Evolutionary conservation across 495 filamentous ascomycete genomes (phyloP).

Genomic region (Trichoderma orchidacearum): DNA sequence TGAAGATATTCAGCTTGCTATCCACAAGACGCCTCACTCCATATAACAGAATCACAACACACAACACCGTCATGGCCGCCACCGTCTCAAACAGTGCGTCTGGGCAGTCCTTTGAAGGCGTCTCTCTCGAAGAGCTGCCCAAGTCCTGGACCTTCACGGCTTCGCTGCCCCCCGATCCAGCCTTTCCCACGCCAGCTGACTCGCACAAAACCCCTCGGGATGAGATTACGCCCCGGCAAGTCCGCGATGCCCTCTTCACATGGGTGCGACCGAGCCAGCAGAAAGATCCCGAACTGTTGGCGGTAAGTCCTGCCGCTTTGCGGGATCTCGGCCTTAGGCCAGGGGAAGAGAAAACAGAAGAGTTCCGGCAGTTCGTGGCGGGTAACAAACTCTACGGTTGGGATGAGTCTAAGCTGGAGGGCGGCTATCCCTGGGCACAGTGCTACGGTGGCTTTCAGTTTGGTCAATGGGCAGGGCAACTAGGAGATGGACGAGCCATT

Average conservation of each 20-base stretch:
- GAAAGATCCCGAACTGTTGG: constrained; percentile 62
- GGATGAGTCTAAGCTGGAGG: constrained; percentile 41
- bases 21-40: background rate
- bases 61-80: too few species aligned
- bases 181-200: constrained; percentile 63
- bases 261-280: constrained; percentile 69
- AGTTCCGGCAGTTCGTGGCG: constrained; percentile 62
- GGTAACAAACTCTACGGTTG: constrained; percentile 66
- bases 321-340: constrained; percentile 57
- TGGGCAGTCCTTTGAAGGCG: constrained; percentile 1
- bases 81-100: background rate
- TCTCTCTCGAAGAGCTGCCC: constrained; percentile 54
- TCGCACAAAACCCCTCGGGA: constrained; percentile 70
- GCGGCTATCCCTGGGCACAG: constrained; percentile 91
- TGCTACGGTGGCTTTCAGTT: constrained; percentile 89
- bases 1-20: background rate
- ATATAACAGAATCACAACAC: background rate
- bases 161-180: constrained; percentile 61
- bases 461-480: constrained; percentile 86
- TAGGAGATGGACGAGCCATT: constrained; percentile 90
- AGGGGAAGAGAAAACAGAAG: constrained; percentile 52
- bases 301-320: constrained; percentile 64
- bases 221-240: constrained; percentile 65
- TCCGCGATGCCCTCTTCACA: constrained; percentile 77
- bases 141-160: constrained; percentile 80